Conservation (phyloP, 108 stramenopile genomes). For the Discostella pseudostelligera region DNA sequence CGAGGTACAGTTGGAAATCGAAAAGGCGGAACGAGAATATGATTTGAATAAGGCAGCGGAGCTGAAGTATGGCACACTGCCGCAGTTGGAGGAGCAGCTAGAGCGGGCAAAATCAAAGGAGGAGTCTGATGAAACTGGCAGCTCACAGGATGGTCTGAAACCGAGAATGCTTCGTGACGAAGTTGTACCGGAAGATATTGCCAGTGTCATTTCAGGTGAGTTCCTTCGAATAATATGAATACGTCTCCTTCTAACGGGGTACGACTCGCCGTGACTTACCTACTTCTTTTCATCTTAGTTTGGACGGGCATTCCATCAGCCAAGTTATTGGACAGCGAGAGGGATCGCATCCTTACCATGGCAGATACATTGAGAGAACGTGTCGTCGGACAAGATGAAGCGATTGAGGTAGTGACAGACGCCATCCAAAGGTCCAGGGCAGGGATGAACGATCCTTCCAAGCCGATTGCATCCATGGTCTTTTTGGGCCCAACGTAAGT, state of each 20-base stretch:
- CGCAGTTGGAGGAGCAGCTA: conserved; percentile 77
- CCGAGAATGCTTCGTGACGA: conserved; percentile 81
- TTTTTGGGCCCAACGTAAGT: conserved; percentile 94
- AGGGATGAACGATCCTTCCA: conserved; percentile 86
- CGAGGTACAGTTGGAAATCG: conserved; percentile 80
- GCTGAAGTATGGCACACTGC: conserved; percentile 88
- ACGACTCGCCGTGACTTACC: not conserved
- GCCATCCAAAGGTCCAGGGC: conserved; percentile 91
- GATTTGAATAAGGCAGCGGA: conserved; percentile 94
- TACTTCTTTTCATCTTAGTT: conserved; percentile 61
- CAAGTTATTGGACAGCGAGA: conserved; percentile 88
- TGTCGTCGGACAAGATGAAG: conserved; percentile 94
- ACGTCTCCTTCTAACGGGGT: not conserved
- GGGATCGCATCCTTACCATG: conserved; percentile 92
- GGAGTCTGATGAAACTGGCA: conserved; percentile 19
- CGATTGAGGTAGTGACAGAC: conserved; percentile 87
- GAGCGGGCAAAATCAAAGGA: conserved; percentile 48
- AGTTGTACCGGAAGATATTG: conserved; percentile 95
- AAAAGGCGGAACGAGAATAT: conserved; percentile 91
- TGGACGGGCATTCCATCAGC: conserved; percentile 94
- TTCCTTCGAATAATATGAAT: not conserved
- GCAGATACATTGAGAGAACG: conserved; percentile 80
- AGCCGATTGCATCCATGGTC: conserved; percentile 91
- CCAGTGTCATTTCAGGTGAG: conserved; percentile 71
- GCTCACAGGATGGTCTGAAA: conserved; percentile 32